Conservation (phyloP, 2,329 filamentous ascomycete species). For the Ophiobolus disseminans region DNA sequence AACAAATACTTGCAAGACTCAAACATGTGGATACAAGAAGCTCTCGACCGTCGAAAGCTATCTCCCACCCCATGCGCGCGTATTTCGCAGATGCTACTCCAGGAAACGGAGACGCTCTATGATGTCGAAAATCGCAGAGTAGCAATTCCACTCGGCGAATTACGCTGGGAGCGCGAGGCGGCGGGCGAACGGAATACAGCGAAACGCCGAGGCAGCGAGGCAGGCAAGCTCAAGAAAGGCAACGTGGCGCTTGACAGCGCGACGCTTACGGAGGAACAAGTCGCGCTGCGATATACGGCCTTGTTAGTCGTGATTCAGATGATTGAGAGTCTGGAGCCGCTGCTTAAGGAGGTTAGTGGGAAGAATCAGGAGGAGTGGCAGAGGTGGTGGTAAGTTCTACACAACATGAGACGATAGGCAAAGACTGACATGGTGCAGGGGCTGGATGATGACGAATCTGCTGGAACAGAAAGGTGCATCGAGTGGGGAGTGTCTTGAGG, state of each 20-base stretch:
- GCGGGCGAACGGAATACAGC: constrained; percentile 29
- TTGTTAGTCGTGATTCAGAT: constrained; percentile 80
- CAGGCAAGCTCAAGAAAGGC: constrained; percentile 45
- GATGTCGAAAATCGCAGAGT: constrained; percentile 77
- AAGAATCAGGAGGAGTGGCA: constrained; percentile 95
- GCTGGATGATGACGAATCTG: constrained; percentile 84
- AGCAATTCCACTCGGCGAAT: constrained; percentile 84
- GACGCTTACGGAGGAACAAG: constrained; percentile 70
- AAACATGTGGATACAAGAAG: constrained; percentile 80
- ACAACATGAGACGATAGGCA: background rate
- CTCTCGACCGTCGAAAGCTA: constrained; percentile 74
- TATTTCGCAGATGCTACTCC: constrained; percentile 77
- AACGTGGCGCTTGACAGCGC: constrained; percentile 48
- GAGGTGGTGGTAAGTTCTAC: constrained; percentile 67
- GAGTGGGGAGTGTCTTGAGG: constrained; percentile 82
- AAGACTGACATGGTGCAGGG: constrained; percentile 36
- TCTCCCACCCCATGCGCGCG: constrained; percentile 79
- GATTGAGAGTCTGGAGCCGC: constrained; percentile 83
- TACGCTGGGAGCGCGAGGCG: constrained; percentile 85
- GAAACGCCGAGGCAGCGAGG: constrained; percentile 65
- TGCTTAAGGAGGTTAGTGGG: constrained; percentile 80
- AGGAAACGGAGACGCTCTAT: constrained; percentile 75
- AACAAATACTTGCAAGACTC: constrained; percentile 85
- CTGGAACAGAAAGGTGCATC: constrained; percentile 78
- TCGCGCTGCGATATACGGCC: constrained; percentile 78